phyloP scores from a whole-genome alignment of 2,329 filamentous ascomycete species.

The Aspergillus versicolor region DNA sequence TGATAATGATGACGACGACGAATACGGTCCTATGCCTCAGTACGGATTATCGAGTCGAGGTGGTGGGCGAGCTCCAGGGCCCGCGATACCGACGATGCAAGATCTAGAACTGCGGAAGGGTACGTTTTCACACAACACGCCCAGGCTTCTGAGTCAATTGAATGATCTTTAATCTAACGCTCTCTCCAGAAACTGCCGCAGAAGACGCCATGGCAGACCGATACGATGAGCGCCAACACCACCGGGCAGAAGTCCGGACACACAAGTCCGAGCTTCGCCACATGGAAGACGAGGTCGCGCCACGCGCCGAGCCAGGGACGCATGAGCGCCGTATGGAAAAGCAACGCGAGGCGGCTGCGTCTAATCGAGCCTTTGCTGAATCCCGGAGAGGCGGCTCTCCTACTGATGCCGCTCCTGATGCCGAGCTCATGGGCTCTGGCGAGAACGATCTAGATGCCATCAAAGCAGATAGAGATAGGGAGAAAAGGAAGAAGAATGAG shows the following conservation, averaged over 20 bases:
- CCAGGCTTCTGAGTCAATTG: background rate
- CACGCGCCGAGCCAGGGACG: constrained; percentile 78
- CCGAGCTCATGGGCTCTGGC: constrained; percentile 70
- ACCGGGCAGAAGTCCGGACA: constrained; percentile 54
- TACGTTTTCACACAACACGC: constrained; percentile 13
- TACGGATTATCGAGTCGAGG: background rate
- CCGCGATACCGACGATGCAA: constrained; percentile 65
- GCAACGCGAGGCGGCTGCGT: constrained; percentile 68
- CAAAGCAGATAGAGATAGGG: constrained; percentile 64
- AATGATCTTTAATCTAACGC: background rate
- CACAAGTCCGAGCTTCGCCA: constrained; percentile 35
- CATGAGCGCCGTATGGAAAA: constrained; percentile 86
- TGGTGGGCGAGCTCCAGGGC: constrained; percentile 45
- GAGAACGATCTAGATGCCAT: constrained; percentile 60
- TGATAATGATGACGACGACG: constrained; percentile 55
- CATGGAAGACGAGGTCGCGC: constrained; percentile 69
- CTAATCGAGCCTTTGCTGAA: constrained; percentile 68
- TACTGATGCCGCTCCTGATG: constrained; percentile 65
- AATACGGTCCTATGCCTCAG: constrained; percentile 58
- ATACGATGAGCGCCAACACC: constrained; percentile 31
- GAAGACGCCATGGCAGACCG: constrained; percentile 31
- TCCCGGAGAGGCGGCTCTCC: constrained; percentile 61
- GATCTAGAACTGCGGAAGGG: constrained; percentile 66
- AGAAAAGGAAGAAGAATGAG: constrained; percentile 76
- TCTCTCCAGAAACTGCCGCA: constrained; percentile 25